phyloP scores from a whole-genome alignment of 1,139 yeast genomes.

The Hyphopichia fennica region DNA sequence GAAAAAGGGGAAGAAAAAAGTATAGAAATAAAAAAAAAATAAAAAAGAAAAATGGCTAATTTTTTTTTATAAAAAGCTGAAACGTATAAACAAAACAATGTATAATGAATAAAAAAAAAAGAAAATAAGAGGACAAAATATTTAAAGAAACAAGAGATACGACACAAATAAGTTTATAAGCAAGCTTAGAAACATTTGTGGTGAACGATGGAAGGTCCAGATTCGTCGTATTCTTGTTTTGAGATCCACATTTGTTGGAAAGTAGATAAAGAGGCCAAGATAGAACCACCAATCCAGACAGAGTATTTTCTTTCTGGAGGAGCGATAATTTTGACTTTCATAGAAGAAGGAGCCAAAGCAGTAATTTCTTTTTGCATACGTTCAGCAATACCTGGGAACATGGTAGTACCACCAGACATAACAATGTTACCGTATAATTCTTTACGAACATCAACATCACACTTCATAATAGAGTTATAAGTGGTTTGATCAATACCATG shows the following conservation, averaged over 20 bases:
- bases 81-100: neutral
- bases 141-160: neutral
- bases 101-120: neutral
- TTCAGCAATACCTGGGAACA: constrained; percentile 99
- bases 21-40: neutral
- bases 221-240: constrained; percentile 99
- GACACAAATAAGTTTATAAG: neutral
- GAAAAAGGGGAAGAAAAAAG: neutral
- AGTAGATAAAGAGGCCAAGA: constrained; percentile 96
- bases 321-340: constrained; percentile 99
- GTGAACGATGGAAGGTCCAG: constrained; percentile 99
- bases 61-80: no score
- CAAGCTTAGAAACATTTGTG: constrained; percentile 96
- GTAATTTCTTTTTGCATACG: constrained; percentile 99
- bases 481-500: constrained; percentile 99
- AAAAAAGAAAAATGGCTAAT: neutral
- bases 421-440: constrained; percentile 99
- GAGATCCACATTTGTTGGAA: constrained; percentile 99
- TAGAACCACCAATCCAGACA: constrained; percentile 99
- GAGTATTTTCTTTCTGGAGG: constrained; percentile 99
- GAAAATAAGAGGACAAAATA: neutral
- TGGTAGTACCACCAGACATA: constrained; percentile 99
- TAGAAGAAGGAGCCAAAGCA: constrained; percentile 98
- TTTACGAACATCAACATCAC: constrained; percentile 98
- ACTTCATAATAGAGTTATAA: constrained; percentile 98